A percentile compares a stretch with the other conserved stretches of the same genome.
phyloP scores from a whole-genome alignment of 352 stramenopile genomes.

The Phytophthora rubi region DNA sequence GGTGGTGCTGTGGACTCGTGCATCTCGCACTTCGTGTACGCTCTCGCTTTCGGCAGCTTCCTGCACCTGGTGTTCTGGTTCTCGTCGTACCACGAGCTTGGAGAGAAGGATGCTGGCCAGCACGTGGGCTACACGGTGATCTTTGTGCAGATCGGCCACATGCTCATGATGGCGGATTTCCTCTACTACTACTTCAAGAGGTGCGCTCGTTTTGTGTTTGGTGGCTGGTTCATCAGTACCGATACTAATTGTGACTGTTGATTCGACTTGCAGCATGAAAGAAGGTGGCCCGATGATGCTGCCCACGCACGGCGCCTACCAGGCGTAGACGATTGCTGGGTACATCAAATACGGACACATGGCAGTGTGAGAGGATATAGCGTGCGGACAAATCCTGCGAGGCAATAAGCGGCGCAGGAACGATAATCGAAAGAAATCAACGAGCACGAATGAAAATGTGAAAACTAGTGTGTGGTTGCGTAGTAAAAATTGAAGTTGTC shows the following conservation, averaged over 20 bases:
- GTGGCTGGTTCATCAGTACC: background rate
- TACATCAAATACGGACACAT: slow-evolving; percentile 18
- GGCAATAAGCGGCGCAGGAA: slow-evolving; percentile 19
- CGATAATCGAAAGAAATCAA: slow-evolving; percentile 29
- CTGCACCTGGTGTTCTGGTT: slow-evolving; percentile 99
- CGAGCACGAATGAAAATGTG: slow-evolving; percentile 23
- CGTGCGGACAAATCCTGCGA: slow-evolving; percentile 25
- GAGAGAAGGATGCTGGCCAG: slow-evolving; percentile 91
- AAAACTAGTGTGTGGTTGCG: slow-evolving; percentile 5
- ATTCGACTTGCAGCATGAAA: slow-evolving; percentile 68
- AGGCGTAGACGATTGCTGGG: slow-evolving; percentile 53
- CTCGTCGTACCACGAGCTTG: slow-evolving; percentile 98
- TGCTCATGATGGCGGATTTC: slow-evolving; percentile 99
- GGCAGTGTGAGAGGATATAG: slow-evolving; percentile 19
- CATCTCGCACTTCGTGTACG: slow-evolving; percentile 97
- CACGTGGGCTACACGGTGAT: slow-evolving; percentile 96
- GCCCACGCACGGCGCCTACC: slow-evolving; percentile 87
- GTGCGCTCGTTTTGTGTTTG: slow-evolving; percentile 32
- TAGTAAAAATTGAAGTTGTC: slow-evolving; percentile 13
- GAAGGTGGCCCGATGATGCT: slow-evolving; percentile 90
- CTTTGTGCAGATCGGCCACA: slow-evolving; percentile 97
- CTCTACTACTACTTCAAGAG: slow-evolving; percentile 99
- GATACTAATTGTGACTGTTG: background rate
- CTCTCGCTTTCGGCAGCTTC: slow-evolving; percentile 94
- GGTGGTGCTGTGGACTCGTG: slow-evolving; percentile 95